Evolutionary conservation across 2,329 filamentous ascomycete genomes (phyloP).

Genomic region (Xylariaceae sp.): DNA sequence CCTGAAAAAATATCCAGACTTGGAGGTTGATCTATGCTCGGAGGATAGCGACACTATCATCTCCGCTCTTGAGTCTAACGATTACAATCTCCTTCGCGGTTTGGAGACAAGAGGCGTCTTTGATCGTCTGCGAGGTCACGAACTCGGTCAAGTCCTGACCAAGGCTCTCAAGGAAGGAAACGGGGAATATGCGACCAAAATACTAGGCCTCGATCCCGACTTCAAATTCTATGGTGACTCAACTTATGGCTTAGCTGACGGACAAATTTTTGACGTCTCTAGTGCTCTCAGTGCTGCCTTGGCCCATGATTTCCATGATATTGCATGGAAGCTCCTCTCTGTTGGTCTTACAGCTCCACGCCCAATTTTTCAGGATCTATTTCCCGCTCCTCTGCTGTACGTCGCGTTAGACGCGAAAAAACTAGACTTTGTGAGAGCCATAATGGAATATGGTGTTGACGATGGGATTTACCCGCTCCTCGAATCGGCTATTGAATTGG

Average conservation of each 20-base stretch:
- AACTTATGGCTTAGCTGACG: too few species aligned
- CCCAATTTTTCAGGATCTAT: too few species aligned
- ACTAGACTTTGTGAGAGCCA: not conserved
- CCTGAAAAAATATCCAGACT: too few species aligned
- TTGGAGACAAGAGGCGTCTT: not conserved
- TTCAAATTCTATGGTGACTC: not conserved
- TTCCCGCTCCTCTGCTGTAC: too few species aligned
- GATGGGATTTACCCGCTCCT: too few species aligned
- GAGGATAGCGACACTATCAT: too few species aligned
- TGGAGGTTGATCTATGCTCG: too few species aligned
- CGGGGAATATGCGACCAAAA: not conserved
- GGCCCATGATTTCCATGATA: not conserved
- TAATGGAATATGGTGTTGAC: not conserved
- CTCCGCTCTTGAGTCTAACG: too few species aligned
- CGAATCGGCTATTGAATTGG: not conserved
- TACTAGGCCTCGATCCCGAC: not conserved
- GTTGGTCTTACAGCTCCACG: too few species aligned
- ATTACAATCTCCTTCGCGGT: not conserved
- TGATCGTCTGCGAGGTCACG: not conserved
- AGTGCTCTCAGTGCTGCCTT: not conserved
- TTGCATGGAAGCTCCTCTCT: conserved; percentile 3
- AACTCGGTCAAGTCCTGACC: not conserved
- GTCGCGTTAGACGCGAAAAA: not conserved
- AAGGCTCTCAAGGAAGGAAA: not conserved
- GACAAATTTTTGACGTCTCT: too few species aligned